Evolutionary conservation across 164 flowering plant genomes (phyloP).

Genomic region (Aristolochia contorta): DNA sequence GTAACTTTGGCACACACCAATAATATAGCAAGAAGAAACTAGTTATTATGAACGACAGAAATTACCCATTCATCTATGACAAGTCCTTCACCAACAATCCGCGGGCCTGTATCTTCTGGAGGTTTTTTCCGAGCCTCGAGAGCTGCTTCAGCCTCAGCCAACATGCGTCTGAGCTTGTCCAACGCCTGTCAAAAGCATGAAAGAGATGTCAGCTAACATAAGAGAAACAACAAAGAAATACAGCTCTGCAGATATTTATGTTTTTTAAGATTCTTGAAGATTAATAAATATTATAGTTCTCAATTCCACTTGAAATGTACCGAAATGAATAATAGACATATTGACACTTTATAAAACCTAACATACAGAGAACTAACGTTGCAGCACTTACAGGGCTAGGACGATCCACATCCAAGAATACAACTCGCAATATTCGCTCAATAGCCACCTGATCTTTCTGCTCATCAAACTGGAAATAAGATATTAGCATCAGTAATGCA

Average conservation of each 20-base stretch:
- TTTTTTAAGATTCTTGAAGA: background rate
- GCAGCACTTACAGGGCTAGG: constrained; percentile 55
- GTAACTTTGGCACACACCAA: too few relatives aligned
- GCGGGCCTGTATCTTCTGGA: constrained; percentile 64
- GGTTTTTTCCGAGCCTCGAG: constrained; percentile 79
- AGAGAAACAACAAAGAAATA: background rate
- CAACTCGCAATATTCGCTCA: constrained; percentile 70
- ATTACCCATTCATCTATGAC: constrained; percentile 91
- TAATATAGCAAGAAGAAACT: background rate
- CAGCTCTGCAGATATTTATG: background rate
- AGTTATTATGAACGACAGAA: background rate
- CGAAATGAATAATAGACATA: too few relatives aligned
- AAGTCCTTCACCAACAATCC: constrained; percentile 83
- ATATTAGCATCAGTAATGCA: background rate
- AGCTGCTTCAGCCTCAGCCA: constrained; percentile 94
- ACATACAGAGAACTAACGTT: background rate
- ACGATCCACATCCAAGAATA: constrained; percentile 64
- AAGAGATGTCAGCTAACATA: background rate
- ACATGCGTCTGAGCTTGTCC: constrained; percentile 73
- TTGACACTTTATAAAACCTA: too few relatives aligned
- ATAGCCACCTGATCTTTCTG: constrained; percentile 77
- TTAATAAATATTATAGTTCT: background rate
- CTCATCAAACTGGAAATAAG: constrained; percentile 73
- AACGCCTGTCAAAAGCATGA: constrained; percentile 34
- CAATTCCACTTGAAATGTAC: background rate